A percentile compares a stretch with the other conserved stretches of the same genome.
These are phyloP conservation scores for Tardiomyces depauwii DNA, from an alignment of 1,139 yeast species.

Conservation along the genomic window DNA sequence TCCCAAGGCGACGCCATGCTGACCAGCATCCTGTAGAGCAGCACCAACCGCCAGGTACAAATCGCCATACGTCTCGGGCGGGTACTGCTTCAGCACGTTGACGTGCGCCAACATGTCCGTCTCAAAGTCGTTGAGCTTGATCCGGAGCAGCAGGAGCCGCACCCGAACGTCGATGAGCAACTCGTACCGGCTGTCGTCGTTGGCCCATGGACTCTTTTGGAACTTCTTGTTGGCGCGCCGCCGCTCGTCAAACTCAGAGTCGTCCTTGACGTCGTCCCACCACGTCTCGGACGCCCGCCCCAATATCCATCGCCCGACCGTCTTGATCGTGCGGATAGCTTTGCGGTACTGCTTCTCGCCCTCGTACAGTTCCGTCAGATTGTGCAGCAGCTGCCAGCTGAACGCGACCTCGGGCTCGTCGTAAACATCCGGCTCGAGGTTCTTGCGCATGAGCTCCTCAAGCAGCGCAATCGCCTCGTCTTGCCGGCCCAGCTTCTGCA, in stretches of 20 bases:
- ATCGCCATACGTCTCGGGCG: conserved; percentile 57
- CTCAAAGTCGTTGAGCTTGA: conserved; percentile 48
- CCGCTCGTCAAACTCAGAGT: conserved; percentile 68
- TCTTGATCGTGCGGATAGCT: conserved; percentile 56
- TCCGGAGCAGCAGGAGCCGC: conserved; percentile 63
- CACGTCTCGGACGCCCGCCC: conserved; percentile 57
- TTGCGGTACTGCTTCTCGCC: conserved; percentile 52
- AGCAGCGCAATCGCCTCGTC: conserved; percentile 77
- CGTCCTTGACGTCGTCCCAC: conserved; percentile 74
- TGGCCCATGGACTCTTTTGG: conserved; percentile 7
- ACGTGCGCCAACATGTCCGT: conserved; percentile 64
- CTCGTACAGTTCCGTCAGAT: conserved; percentile 65
- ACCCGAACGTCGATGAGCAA: conserved; percentile 82
- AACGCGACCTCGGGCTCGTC: conserved; percentile 30
- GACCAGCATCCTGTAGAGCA: conserved; percentile 55
- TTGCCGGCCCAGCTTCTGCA: conserved; percentile 62
- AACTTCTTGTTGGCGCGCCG: conserved; percentile 23
- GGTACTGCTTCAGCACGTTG: conserved; percentile 43
- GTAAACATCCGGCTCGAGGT: conserved; percentile 4
- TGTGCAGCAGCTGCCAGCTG: conserved; percentile 84
- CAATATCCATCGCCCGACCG: conserved; percentile 77
- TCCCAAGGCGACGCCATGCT: conserved; percentile 60
- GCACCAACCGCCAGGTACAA: conserved; percentile 68
- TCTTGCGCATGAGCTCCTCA: conserved; percentile 40
- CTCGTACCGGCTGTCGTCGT: conserved; percentile 18